Base-by-base conservation (phyloP, 1,284 basidiomycete genomes). In the Heterobasidion annosum region DNA sequence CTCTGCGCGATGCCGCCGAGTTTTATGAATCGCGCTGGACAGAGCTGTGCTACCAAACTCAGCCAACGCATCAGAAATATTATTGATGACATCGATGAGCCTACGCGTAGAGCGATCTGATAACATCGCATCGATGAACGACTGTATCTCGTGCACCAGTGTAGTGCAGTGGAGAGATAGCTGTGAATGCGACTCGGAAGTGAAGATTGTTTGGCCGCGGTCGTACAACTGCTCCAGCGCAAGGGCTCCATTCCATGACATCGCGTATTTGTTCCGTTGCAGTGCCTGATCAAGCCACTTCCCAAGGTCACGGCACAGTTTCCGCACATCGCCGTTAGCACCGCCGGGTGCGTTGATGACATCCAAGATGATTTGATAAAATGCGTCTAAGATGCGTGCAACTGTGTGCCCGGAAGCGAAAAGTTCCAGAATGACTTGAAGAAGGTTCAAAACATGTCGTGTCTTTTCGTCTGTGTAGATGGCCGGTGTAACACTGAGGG, bases 381-480 rank as follows among this genome's bases (percentile, higher is more conserved):
- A 57, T 1, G 63, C 56, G 2, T 55, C 42, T 1, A 73, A 50
- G 13, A 77, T 55, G 0, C 66, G 64, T 32, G 75, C 72, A 1
- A 78, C 61, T 9, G 70, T 67, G 49, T 65, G 67, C 0, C 71
- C 68, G 9, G 70, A 69, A 0, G 71, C 72, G 19, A 75, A 58
- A 0, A 77, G 73, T 53, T 77, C 70, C 1, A 77, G 56, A n/a
- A 78, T 54, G 0, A 59, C 58, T 55, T 72, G 70, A 8, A 73
- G 40, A 46, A 74, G 67, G 1, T 55, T 46, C 2, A 75, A 61
- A 1, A 66, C 63, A 15, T 55, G 57, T 7, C 63, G 52, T 35
- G 76, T 62, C 13, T 60, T 65, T 16, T 64, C 67, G 58, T 69
- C 66, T 50, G 63, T 59, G 49, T 64, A 61, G 10, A 71, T 33